A percentile compares a stretch with the other conserved stretches of the same genome.
phyloP scores from a whole-genome alignment of 768 basidiomycete species.

The Russula olivacea region DNA sequence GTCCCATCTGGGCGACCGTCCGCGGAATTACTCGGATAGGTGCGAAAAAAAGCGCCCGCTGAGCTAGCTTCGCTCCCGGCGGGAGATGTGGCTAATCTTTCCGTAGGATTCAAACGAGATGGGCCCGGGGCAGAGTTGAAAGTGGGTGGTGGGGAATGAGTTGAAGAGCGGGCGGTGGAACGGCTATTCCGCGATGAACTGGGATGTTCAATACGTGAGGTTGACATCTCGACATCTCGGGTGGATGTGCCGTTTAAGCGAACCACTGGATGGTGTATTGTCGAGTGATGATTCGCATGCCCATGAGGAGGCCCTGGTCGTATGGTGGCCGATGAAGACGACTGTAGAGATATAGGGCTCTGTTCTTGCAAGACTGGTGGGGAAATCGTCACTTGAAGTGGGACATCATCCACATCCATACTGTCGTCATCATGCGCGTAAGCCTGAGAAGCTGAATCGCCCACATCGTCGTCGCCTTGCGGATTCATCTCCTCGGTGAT shows the following conservation, averaged over 20 bases:
- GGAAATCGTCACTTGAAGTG: slow-evolving; percentile 30
- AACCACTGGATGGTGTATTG: neutral
- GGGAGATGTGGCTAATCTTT: slow-evolving; percentile 44
- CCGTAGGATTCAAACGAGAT: slow-evolving; percentile 43
- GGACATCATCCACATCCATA: slow-evolving; percentile 30
- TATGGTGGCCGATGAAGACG: neutral
- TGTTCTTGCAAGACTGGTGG: slow-evolving; percentile 10
- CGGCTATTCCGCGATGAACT: slow-evolving; percentile 34
- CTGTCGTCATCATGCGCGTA: slow-evolving; percentile 32
- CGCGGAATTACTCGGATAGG: slow-evolving; percentile 37
- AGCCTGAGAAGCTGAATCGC: slow-evolving; percentile 49
- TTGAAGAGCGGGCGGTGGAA: slow-evolving; percentile 20
- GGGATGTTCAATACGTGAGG: slow-evolving; percentile 5
- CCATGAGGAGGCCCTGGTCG: slow-evolving; percentile 12
- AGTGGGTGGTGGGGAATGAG: slow-evolving; percentile 27
- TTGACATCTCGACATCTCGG: slow-evolving; percentile 37
- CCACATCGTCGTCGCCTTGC: slow-evolving; percentile 44
- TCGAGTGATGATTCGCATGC: slow-evolving; percentile 9
- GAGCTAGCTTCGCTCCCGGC: slow-evolving; percentile 57
- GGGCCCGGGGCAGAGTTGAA: slow-evolving; percentile 34
- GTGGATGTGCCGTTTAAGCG: slow-evolving; percentile 30
- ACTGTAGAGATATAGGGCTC: neutral
- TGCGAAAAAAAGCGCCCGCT: slow-evolving; percentile 52
- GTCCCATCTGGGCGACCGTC: slow-evolving; percentile 41
- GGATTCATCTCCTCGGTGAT: slow-evolving; percentile 57